Conservation (phyloP, 306 rosid species). For the Dryas alaskensis region DNA sequence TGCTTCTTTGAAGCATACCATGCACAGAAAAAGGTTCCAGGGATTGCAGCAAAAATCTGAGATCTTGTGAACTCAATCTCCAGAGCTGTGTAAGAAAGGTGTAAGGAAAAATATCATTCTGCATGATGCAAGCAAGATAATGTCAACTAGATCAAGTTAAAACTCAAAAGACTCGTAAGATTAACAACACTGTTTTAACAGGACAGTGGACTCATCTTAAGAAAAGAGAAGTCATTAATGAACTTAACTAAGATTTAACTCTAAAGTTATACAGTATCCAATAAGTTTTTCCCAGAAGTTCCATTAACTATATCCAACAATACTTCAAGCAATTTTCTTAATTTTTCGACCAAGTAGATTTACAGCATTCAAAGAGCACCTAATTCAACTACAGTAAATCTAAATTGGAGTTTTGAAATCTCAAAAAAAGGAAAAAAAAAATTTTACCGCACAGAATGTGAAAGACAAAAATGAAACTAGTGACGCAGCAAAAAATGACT, state of each 20-base stretch:
- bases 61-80: slow-evolving; percentile 96
- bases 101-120: slow-evolving; percentile 60
- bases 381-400: not conserved
- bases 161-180: slow-evolving; percentile 16
- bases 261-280: not conserved
- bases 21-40: slow-evolving; percentile 94
- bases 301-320: not conserved
- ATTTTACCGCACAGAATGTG: not conserved
- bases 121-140: slow-evolving; percentile 46
- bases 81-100: slow-evolving; percentile 77
- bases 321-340: not conserved
- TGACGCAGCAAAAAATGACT: not conserved
- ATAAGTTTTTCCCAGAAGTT: not conserved
- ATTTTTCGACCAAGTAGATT: not conserved
- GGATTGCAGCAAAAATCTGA: slow-evolving; percentile 83
- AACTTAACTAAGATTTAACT: not conserved
- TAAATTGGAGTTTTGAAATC: not conserved
- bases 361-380: not conserved
- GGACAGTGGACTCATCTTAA: slow-evolving; percentile 5
- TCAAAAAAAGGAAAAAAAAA: not conserved
- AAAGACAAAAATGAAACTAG: not conserved
- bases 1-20: slow-evolving; percentile 94
- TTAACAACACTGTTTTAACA: not conserved
- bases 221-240: not conserved
- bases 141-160: slow-evolving; percentile 47